Evolutionary conservation across 2,329 filamentous ascomycete genomes (phyloP), one percentile per base, ranked within the genome.

Genomic region (Xenoacremonium recifei): DNA sequence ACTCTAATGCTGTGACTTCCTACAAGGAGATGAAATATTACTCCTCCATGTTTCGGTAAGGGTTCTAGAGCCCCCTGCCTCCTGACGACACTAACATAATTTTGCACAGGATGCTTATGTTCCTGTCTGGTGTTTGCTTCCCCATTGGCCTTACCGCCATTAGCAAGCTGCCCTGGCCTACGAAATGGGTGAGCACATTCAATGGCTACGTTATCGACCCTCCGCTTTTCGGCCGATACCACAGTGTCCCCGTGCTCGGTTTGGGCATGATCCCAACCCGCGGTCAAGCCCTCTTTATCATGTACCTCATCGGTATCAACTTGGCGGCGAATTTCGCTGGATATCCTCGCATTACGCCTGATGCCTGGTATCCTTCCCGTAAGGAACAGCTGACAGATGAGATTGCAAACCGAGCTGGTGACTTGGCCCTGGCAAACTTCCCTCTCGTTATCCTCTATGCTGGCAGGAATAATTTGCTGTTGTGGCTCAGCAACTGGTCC

Each of bases 401-500:
- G 31, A 47, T 75, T 2, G 53, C 59, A 2, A 67, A 69, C 44
- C 66, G 73, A 1, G 62, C 66, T 4, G 73, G 73, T 4, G 51
- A 60, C 2, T 46, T 75, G 4, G 58, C 57, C 4, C 69, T 72
- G 35, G 64, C 65, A 5, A 64, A 70, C 7, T 36, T 72, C 0
- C 66, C 72, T 0, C 49, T 77, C 0, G 37, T 70, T 0, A 54
- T 76, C 11, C 61, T 78, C 3, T 76, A 70, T 39, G 62, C 68
- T 0, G 60, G 66, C 0, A 59, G 75, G 1, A 77, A 78, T 48
- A 76, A 72, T 39, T 17, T 76, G 3, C 61, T 76, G 0, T 62
- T 77, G 0, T 71, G 66, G 58, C 30, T 75, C 2, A 76, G 75
- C 1, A 65, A 72, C 48, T 77, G 73, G 72, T 68, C 62, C 1